Conservation (phyloP, 192 early-diverging fungal species). For the Backusella tarrabulga region DNA sequence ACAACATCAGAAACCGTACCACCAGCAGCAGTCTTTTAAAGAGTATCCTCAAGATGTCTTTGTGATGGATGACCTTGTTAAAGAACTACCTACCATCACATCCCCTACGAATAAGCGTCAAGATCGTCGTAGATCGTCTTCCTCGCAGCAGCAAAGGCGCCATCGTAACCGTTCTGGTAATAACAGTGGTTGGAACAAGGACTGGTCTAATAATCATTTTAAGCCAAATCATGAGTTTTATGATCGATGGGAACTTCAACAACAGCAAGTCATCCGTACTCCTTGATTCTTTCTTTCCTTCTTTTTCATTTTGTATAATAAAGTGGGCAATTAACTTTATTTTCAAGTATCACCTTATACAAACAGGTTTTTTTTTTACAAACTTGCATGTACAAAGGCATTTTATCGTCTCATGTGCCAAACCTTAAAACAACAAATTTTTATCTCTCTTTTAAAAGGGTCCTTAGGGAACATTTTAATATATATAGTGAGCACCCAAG, state of each 20-base stretch:
- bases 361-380: neutral
- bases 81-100: neutral
- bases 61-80: conserved; percentile 28
- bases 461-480: neutral
- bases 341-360: neutral
- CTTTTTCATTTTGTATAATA: neutral
- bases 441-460: neutral
- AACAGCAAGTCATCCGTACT: neutral
- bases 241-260: neutral
- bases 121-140: neutral
- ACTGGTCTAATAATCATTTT: neutral
- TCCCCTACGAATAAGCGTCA: neutral
- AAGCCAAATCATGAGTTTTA: neutral
- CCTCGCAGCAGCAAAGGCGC: neutral
- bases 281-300: neutral
- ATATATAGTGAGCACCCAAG: neutral
- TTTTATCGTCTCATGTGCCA: neutral
- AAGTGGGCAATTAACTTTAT: neutral
- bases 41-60: conserved; percentile 23
- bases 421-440: neutral
- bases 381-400: neutral
- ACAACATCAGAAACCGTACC: neutral
- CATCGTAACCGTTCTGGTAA: neutral
- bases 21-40: neutral
- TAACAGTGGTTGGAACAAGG: conserved; percentile 30